Evolutionary conservation across 1,284 basidiomycete species (phyloP).

Genomic region (Athelia psychrophila): DNA sequence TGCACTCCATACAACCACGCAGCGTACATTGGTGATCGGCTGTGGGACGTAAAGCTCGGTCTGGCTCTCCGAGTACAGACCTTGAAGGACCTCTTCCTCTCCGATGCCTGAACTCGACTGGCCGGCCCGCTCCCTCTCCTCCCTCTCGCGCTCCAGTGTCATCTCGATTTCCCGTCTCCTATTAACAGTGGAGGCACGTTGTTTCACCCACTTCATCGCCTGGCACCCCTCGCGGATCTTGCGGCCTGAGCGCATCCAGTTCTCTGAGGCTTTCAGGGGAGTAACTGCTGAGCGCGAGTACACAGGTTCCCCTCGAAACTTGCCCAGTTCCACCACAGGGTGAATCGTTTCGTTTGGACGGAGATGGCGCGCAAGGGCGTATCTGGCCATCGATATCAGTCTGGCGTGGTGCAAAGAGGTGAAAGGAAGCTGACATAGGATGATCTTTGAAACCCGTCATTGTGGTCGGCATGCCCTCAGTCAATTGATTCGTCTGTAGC

Average conservation of each 20-base stretch:
- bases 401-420: slow-evolving; percentile 5
- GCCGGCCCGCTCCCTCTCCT: slow-evolving; percentile 41
- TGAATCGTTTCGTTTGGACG: slow-evolving; percentile 87
- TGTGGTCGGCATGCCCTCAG: slow-evolving; percentile 94
- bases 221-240: slow-evolving; percentile 73
- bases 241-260: slow-evolving; percentile 91
- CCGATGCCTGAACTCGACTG: slow-evolving; percentile 26
- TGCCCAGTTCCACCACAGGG: slow-evolving; percentile 84
- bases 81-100: slow-evolving; percentile 59
- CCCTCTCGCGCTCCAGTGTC: slow-evolving; percentile 38
- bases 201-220: slow-evolving; percentile 89
- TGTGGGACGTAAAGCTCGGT: slow-evolving; percentile 81
- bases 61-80: slow-evolving; percentile 84
- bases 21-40: slow-evolving; percentile 75
- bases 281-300: slow-evolving; percentile 85
- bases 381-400: slow-evolving; percentile 44
- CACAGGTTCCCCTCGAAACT: slow-evolving; percentile 93
- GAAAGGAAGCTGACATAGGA: slow-evolving; percentile 63
- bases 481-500: slow-evolving; percentile 72
- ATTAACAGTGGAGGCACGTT: slow-evolving; percentile 81
- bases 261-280: slow-evolving; percentile 86
- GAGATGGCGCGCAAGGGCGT: slow-evolving; percentile 87
- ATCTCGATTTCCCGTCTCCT: slow-evolving; percentile 85
- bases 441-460: slow-evolving; percentile 95
- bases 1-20: slow-evolving; percentile 4